These are phyloP conservation scores for Paramecium caudatum DNA, from an alignment of 73 alveolate species.

Conservation along the genomic window DNA sequence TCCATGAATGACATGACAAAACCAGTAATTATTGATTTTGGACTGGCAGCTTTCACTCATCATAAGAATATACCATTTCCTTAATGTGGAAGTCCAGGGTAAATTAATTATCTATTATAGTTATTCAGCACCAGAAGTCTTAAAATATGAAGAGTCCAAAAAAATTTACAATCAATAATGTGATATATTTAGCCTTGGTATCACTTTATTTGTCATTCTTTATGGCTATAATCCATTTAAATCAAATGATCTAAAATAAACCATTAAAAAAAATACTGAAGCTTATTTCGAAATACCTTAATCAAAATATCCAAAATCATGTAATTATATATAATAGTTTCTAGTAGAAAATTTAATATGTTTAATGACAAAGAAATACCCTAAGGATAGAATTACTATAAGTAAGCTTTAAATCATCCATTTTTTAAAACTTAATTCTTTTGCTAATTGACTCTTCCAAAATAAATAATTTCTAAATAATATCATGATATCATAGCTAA, in stretches of 20 bases:
- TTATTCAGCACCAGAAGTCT: constrained; percentile 61
- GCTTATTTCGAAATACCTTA: constrained; percentile 54
- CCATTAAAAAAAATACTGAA: constrained; percentile 47
- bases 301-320: constrained; percentile 58
- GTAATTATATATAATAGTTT: not conserved
- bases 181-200: constrained; percentile 40
- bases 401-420: constrained; percentile 46
- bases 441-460: constrained; percentile 15
- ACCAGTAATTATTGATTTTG: constrained; percentile 47
- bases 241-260: constrained; percentile 16
- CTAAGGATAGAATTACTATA: constrained; percentile 39
- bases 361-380: constrained; percentile 47
- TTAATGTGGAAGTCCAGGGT: constrained; percentile 67
- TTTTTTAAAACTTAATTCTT: not conserved
- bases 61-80: constrained; percentile 27
- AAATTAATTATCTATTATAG: not conserved
- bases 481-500: constrained; percentile 37
- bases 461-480: constrained; percentile 30
- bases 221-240: constrained; percentile 64
- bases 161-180: constrained; percentile 22
- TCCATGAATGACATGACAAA: not conserved
- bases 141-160: constrained; percentile 50
- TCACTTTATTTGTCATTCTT: constrained; percentile 29
- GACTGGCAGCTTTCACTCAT: not conserved
- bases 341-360: constrained; percentile 21